Evolutionary conservation across 192 early-diverging fungal genomes (phyloP).

Genomic region (Phycomyces nitens): DNA sequence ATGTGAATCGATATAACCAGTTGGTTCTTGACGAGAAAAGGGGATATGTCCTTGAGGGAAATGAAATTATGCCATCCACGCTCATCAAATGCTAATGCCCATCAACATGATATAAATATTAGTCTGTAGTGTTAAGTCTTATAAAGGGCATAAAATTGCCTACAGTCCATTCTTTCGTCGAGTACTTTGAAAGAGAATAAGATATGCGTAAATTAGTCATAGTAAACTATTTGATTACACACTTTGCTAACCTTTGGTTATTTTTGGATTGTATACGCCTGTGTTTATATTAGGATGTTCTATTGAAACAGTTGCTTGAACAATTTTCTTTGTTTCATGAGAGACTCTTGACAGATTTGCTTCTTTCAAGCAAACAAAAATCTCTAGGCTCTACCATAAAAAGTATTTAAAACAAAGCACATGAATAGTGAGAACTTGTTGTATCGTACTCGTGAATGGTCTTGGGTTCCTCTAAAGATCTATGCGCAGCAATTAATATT

Average conservation of each 20-base stretch:
- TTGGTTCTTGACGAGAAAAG: too few relatives aligned
- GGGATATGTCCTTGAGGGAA: too few relatives aligned
- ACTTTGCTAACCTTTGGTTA: background rate
- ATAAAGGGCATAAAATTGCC: background rate
- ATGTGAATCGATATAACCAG: too few relatives aligned
- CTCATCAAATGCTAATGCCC: background rate
- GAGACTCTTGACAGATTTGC: background rate
- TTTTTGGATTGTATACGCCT: background rate
- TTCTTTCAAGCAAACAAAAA: slow-evolving; percentile 1
- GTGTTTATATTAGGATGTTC: background rate
- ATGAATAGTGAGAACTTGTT: too few relatives aligned
- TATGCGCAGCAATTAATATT: too few relatives aligned
- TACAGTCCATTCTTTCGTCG: background rate
- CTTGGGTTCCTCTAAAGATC: too few relatives aligned
- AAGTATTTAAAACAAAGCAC: too few relatives aligned
- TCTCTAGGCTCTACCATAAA: background rate
- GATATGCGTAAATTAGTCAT: too few relatives aligned
- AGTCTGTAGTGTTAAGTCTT: background rate
- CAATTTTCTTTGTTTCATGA: background rate
- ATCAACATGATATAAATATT: background rate
- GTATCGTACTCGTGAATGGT: too few relatives aligned
- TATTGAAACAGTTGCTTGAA: background rate
- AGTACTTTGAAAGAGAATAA: background rate
- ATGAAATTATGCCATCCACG: too few relatives aligned
- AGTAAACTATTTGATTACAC: too few relatives aligned